Evolutionary conservation across 345 rosid species (phyloP), one percentile per base, ranked within the genome.

Genomic region (Corymbia maculata): DNA sequence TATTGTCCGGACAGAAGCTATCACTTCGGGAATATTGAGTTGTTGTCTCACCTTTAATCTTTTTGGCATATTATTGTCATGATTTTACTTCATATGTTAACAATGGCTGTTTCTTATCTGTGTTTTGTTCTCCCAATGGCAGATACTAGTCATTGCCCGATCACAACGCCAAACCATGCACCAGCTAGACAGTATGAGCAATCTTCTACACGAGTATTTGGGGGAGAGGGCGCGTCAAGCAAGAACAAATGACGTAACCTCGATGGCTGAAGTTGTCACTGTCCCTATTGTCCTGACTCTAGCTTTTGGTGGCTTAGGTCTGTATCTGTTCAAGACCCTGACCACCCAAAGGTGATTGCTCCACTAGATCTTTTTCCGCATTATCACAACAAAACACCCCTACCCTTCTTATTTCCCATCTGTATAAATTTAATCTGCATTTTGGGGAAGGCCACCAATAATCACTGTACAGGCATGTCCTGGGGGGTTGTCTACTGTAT

Each of bases 141-240:
- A 98, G 99, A 92, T 96, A 64, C 28, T 93, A 89, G 89, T 92
- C 50, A 89, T 97, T 84, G 95, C 93, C 17, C 92, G 99, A 75
- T 95, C 96, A 42, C 99, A 98, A 84, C 98, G 98, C 45, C 99
- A 98, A 91, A 92, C 97, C 50, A 95, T 96, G 94, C 99, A 94
- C 86, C 99, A 98, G 53, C 88, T 98, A 87, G 98, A 95, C 92
- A 96, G 91, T 85, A 92, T 98, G 87, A 94, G 96, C 92, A 97
- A 93, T 93, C 92, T 95, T 86, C 87, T 96, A 86, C 97, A 94
- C 28, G 98, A 97, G 88, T 92, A 90, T 89, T 79, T 90, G 90
- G 97, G 95, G 85, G 98, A 94, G 88, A 95, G 93, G 93, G 86
- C 94, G 55, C 95, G 93, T 30, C 94, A 92, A 75, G 97, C 92